Evolutionary conservation across 2,329 filamentous ascomycete genomes (phyloP).

Genomic region (Harringtonia lauricola): DNA sequence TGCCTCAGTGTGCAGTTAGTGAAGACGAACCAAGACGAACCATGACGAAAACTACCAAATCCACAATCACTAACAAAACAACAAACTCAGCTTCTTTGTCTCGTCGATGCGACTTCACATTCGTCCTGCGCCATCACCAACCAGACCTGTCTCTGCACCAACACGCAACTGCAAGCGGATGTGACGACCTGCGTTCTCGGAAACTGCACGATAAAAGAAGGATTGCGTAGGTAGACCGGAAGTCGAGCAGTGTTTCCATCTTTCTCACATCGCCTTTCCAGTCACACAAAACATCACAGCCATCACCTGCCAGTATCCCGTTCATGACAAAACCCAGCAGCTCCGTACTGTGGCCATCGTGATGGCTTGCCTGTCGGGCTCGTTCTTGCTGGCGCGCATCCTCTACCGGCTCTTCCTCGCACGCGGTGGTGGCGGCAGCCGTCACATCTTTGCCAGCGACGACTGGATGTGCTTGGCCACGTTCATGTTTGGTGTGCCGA

Average conservation of each 20-base stretch:
- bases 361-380: slow-evolving; percentile 21
- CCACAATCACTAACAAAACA: too few species aligned
- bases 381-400: slow-evolving; percentile 27
- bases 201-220: slow-evolving; percentile 8
- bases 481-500: slow-evolving; percentile 16
- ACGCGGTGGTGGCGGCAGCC: too few species aligned
- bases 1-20: too few species aligned
- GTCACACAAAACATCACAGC: slow-evolving; percentile 14
- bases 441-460: slow-evolving; percentile 21
- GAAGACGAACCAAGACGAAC: too few species aligned
- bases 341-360: slow-evolving; percentile 18
- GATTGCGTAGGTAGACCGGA: slow-evolving; percentile 1
- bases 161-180: not conserved
- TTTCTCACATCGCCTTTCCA: not conserved
- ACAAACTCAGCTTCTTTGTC: not conserved
- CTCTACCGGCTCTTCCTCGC: slow-evolving; percentile 19
- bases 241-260: not conserved
- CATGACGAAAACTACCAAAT: too few species aligned
- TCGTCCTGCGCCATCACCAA: slow-evolving; percentile 2
- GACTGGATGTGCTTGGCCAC: slow-evolving; percentile 22
- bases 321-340: slow-evolving; percentile 18
- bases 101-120: not conserved
- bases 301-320: slow-evolving; percentile 14
- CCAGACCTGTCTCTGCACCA: slow-evolving; percentile 7
- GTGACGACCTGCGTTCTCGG: slow-evolving; percentile 1